Base-by-base conservation (phyloP, 2,329 filamentous ascomycete genomes). In the Xylaria sp. region DNA sequence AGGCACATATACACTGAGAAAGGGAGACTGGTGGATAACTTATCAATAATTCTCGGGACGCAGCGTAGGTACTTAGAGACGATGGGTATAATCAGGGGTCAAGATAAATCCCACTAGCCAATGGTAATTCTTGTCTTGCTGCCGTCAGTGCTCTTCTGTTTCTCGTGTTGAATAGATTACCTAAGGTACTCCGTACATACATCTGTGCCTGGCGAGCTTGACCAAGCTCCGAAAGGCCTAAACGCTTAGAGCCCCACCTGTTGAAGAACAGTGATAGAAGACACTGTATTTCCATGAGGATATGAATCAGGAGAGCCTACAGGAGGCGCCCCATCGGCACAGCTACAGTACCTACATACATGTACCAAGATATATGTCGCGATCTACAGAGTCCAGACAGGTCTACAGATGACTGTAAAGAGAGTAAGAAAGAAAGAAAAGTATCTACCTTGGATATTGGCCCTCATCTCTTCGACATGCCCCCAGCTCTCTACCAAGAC, bases 361-460 rank as follows among this genome's bases (percentile, higher is more conserved):
- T 46, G 20, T 31, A 58, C 39, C 23, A 15, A 58, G 50, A 54
- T 54, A 5, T 58, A 41, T 41, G 25, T 52, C 20, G 37, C 31
- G 48, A 69, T 65, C 57, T 65, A 60, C 66, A 62, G 52, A 69
- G 63, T 59, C 66, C 52, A 66, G 66, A 65, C 57, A 57, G 37
- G 52, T 54, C 65, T 57, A 51, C 23, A 65, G n/a, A 54, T 57
- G 13, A 15, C 28, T 59, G 23, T 13, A 20, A 1, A 31, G 3
- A 5, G 18, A 13, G 13, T 46, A 18, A 18, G 34, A 37, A 37
- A 37, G 34, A 37, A 37, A 37, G 6, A 10, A 8, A 37, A 10
- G 8, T 44, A 44, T 13, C 28, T 34, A 39, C 31, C 25, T 31
- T n/a, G 13, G 23, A 23, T 31, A 31, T 13, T 31, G 34, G 34